Evolutionary conservation across 2,329 filamentous ascomycete genomes (phyloP).

Genomic region (Phyllosticta citriasiana): DNA sequence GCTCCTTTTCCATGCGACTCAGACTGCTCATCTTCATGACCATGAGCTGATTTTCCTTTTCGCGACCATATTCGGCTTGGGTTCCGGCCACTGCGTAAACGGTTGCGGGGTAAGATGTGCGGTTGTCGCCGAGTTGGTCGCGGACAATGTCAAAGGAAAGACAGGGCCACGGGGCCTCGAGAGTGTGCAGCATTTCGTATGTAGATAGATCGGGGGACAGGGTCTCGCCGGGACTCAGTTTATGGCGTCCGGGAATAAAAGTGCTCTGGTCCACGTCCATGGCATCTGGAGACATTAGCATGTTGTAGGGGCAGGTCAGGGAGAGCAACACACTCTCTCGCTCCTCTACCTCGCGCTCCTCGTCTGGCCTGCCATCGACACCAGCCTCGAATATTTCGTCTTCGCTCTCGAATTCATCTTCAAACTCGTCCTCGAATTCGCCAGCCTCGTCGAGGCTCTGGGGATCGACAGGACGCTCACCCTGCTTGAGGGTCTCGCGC

Average conservation of each 20-base stretch:
- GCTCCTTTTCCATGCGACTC: conserved; percentile 72
- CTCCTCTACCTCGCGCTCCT: conserved; percentile 85
- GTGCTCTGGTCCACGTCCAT: conserved; percentile 94
- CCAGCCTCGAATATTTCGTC: conserved; percentile 93
- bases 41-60: conserved; percentile 86
- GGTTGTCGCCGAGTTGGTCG: conserved; percentile 77
- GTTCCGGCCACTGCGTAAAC: conserved; percentile 93
- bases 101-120: conserved; percentile 88
- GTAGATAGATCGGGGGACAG: conserved; percentile 86
- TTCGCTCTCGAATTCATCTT: conserved; percentile 81
- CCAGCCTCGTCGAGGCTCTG: conserved; percentile 42
- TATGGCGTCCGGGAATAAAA: conserved; percentile 90
- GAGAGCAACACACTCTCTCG: conserved; percentile 45
- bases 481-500: conserved; percentile 48
- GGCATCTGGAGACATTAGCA: conserved; percentile 41
- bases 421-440: conserved; percentile 93
- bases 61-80: conserved; percentile 66
- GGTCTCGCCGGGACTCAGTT: conserved; percentile 82
- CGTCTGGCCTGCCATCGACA: conserved; percentile 84
- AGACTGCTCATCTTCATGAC: conserved; percentile 93
- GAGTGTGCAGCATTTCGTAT: conserved; percentile 93
- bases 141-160: conserved; percentile 88
- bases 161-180: conserved; percentile 94
- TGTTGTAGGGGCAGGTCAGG: neutral
- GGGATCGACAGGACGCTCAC: conserved; percentile 44